Percentiles rank a stretch among this genome's conserved stretches.
Evolutionary conservation across 306 rosid species (phyloP).

Genomic region (Gleditsia sinensis): DNA sequence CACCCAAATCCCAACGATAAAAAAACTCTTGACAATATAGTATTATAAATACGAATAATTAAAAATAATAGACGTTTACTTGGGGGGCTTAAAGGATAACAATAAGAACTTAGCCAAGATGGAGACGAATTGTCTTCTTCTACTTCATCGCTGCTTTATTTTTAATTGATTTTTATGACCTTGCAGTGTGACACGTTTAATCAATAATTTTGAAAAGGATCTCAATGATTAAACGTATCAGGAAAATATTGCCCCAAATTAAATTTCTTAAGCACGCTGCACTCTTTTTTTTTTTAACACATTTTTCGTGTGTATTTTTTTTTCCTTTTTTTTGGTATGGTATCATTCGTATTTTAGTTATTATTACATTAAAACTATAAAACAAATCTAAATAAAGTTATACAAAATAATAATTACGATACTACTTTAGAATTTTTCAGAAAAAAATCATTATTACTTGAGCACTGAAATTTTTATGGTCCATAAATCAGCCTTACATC

Average conservation of each 20-base stretch:
- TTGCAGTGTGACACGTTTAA: not conserved
- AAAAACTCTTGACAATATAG: not conserved
- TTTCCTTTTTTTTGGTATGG: no score
- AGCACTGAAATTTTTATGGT: constrained; percentile 11
- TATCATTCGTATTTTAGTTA: no score
- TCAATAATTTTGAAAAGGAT: not conserved
- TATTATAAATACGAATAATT: not conserved
- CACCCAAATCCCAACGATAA: not conserved
- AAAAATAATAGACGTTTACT: not conserved
- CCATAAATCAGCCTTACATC: constrained; percentile 31
- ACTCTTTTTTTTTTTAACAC: no score
- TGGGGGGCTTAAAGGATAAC: not conserved
- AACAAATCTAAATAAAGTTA: constrained; percentile 17
- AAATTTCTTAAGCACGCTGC: no score
- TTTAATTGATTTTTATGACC: not conserved
- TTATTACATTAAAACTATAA: no score
- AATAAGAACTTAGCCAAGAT: not conserved
- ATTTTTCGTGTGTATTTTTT: no score
- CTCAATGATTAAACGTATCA: no score
- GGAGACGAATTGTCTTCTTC: not conserved
- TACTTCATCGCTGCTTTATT: not conserved
- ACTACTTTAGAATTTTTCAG: no score
- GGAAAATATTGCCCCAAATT: no score
- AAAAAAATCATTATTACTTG: no score
- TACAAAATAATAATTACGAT: constrained; percentile 2